Percentiles rank a stretch among this genome's conserved stretches.
phyloP scores from a whole-genome alignment of 768 basidiomycete species.

The Macrolepiota dolichaula region DNA sequence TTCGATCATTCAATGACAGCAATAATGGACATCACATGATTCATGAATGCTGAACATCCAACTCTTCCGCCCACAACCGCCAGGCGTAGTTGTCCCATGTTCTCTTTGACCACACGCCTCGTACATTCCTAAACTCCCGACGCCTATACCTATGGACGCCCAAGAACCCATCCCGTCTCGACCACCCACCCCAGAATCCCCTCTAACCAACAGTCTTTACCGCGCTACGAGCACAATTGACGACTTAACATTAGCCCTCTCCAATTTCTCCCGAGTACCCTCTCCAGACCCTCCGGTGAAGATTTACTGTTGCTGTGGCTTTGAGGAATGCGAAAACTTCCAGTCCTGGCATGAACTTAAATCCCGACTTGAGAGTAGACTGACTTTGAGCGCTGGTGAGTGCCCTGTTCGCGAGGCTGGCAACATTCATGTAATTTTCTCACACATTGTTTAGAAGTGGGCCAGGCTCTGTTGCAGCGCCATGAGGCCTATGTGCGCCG shows the following conservation, averaged over 20 bases:
- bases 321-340: conserved; percentile 62
- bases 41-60: neutral
- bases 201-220: conserved; percentile 47
- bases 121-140: neutral
- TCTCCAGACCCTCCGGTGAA: conserved; percentile 65
- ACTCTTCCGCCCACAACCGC: neutral
- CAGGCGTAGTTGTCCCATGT: neutral
- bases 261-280: conserved; percentile 66
- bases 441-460: conserved; percentile 58
- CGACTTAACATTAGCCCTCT: conserved; percentile 71
- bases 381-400: conserved; percentile 86
- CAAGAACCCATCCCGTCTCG: conserved; percentile 20
- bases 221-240: conserved; percentile 65
- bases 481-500: conserved; percentile 84
- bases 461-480: conserved; percentile 80
- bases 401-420: conserved; percentile 13
- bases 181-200: conserved; percentile 47
- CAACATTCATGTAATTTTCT: neutral
- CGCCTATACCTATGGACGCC: conserved; percentile 16
- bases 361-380: conserved; percentile 67
- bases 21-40: conserved; percentile 9
- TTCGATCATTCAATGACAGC: neutral
- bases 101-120: neutral
- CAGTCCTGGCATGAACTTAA: conserved; percentile 63
- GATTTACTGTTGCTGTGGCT: conserved; percentile 62